Percentiles rank a stretch among this genome's conserved stretches.
Evolutionary conservation across 306 rosid genomes (phyloP).

Genomic region (Cucurbita pepo): DNA sequence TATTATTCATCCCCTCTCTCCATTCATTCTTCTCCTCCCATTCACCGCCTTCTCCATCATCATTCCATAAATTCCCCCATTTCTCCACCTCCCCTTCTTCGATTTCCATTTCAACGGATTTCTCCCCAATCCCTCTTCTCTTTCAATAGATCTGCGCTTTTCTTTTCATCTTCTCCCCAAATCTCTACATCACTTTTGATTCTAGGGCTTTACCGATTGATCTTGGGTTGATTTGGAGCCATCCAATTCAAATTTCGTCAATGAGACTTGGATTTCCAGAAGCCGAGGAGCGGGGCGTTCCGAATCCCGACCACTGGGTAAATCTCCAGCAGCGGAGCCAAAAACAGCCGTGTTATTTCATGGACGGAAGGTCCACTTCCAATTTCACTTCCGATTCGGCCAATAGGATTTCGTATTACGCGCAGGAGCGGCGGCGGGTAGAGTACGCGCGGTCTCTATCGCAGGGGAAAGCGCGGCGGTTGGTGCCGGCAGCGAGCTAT

Average conservation of each 20-base stretch:
- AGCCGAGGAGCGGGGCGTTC: background rate
- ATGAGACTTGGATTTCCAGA: background rate
- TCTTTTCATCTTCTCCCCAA: no score
- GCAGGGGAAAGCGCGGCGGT: background rate
- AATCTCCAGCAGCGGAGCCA: background rate
- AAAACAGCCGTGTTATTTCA: background rate
- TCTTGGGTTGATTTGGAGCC: no score
- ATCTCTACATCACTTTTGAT: background rate
- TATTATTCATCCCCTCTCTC: constrained; percentile 4
- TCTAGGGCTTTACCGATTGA: background rate
- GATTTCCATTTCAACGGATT: background rate
- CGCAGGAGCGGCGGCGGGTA: background rate
- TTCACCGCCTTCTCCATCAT: background rate
- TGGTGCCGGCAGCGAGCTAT: background rate
- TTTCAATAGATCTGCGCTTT: background rate
- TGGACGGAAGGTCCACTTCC: background rate
- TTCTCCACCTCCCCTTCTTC: background rate
- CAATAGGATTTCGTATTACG: background rate
- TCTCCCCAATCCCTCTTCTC: no score
- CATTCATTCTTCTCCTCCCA: background rate
- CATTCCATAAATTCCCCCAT: background rate
- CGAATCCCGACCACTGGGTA: background rate
- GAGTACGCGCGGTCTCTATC: background rate
- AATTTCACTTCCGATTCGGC: background rate
- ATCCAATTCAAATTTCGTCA: no score